Base-by-base conservation (phyloP, 306 rosid genomes). In the Rubus parviflorus region DNA sequence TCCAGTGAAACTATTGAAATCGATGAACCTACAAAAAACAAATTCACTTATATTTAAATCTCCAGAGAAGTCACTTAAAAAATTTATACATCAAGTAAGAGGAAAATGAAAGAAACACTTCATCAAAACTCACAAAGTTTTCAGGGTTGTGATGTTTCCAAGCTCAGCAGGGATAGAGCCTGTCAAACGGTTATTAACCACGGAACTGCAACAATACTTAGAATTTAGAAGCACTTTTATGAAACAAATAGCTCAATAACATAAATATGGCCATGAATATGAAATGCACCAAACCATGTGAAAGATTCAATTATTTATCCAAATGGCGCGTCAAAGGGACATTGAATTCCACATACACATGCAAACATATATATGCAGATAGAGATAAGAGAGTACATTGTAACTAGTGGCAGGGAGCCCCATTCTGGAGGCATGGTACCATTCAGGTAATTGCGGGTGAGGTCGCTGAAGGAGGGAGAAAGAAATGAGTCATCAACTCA, bases 131-230 rank as follows among this genome's bases (percentile, higher is more conserved):
- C 79, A 93, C 97, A 93, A 89, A 54, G 76, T 84, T 76, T 63
- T 35, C 22, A 93, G 85, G 65, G 95, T 88, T 57, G 83, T 75
- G 70, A 91, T 88, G 52, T 87, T 87, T 82, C 73, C 97, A 5
- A 91, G 45, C 79, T 87, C 97, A 76, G 58, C 75, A 43, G 97
- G 97, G 61, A 93, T 87, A 60, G 87, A n/a, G 74, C 96, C 97
- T 0, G 93, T 81, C 68, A 93, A 25, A 46, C 85, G 87, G 64
- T 91, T 93, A 74, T 80, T 89, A 42, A 64, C 3, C 66, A 93
- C 73, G 43, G 93, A 78, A 64, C 97, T 93, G 80, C 70, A 77
- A 25, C 16, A 75, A 69, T 22, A 75, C 49, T 66, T 12, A 37
- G 22, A 30, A 48, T 5, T 47, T 23, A 73, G 7, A 41, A 48